Evolutionary conservation across 1,139 yeast genomes (phyloP).

Genomic region (Suhomyces panamericanus): DNA sequence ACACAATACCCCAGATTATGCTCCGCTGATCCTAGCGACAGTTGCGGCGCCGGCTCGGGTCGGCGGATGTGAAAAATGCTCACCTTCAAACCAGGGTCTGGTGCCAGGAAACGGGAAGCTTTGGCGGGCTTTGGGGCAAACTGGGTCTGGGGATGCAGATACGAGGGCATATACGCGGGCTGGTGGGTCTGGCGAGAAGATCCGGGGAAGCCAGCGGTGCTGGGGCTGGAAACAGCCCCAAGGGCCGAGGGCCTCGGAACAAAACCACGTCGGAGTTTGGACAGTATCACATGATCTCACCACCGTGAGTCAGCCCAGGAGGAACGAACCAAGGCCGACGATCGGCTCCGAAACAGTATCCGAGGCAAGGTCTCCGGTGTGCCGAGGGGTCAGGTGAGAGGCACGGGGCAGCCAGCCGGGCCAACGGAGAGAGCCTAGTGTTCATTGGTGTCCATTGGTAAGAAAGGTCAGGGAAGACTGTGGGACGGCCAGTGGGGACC

Average conservation of each 20-base stretch:
- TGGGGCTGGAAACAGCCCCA: too few species aligned
- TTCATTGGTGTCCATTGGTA: too few species aligned
- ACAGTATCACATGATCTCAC: conserved; percentile 10
- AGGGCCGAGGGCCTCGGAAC: conserved; percentile 3
- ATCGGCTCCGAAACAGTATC: conserved; percentile 10
- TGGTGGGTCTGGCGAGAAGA: too few species aligned
- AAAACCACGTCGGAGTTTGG: conserved; percentile 4
- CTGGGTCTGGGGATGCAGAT: too few species aligned
- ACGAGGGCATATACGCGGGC: too few species aligned
- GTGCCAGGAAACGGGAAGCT: not conserved
- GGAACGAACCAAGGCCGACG: conserved; percentile 1
- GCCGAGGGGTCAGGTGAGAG: conserved; percentile 9
- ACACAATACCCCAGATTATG: conserved; percentile 13
- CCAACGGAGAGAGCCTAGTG: not conserved
- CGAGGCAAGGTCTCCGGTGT: conserved; percentile 9
- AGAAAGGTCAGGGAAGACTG: too few species aligned
- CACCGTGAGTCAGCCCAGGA: conserved; percentile 3
- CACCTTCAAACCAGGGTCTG: not conserved
- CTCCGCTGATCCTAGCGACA: conserved; percentile 12
- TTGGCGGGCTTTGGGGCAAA: not conserved
- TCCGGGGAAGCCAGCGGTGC: too few species aligned
- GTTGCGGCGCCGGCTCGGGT: conserved; percentile 10
- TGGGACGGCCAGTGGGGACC: too few species aligned
- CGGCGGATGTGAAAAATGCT: conserved; percentile 7
- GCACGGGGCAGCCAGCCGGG: conserved; percentile 1